A percentile compares a stretch with the other conserved stretches of the same genome.
Conservation (phyloP, 352 stramenopile genomes). For the Globisporangium yorkense region DNA sequence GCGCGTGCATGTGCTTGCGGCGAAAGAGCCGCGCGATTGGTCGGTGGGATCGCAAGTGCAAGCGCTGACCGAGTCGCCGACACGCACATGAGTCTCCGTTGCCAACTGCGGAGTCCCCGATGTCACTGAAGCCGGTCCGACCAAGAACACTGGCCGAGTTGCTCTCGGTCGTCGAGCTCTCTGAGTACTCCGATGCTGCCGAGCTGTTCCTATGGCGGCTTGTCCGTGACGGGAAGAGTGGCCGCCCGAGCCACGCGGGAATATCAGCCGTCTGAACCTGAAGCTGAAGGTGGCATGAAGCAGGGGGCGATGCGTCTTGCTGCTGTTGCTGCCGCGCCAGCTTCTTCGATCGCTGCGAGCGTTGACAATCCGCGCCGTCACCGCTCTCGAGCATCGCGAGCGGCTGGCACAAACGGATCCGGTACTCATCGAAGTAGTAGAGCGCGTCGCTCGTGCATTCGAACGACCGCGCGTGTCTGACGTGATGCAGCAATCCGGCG, state of each 20-base stretch:
- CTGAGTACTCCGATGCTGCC: neutral
- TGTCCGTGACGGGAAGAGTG: neutral
- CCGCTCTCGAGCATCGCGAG: slow-evolving; percentile 6
- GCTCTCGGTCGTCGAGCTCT: neutral
- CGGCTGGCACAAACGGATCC: slow-evolving; percentile 15
- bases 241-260: neutral
- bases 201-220: neutral
- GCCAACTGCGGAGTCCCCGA: too few relatives aligned
- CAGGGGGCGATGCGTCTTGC: neutral
- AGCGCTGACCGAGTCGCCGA: slow-evolving; percentile 7
- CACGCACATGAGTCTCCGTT: slow-evolving; percentile 5
- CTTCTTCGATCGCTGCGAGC: neutral
- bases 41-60: neutral
- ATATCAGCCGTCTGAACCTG: neutral
- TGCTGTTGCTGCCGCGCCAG: neutral
- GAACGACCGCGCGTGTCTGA: slow-evolving; percentile 19
- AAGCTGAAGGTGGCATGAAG: neutral
- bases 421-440: slow-evolving; percentile 23
- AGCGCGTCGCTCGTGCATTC: slow-evolving; percentile 4
- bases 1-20: slow-evolving; percentile 4
- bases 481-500: slow-evolving; percentile 33
- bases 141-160: neutral
- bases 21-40: slow-evolving; percentile 5
- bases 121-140: neutral
- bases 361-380: neutral